Base-by-base conservation (phyloP, 495 filamentous ascomycete genomes). In the Aspergillus wentii region DNA sequence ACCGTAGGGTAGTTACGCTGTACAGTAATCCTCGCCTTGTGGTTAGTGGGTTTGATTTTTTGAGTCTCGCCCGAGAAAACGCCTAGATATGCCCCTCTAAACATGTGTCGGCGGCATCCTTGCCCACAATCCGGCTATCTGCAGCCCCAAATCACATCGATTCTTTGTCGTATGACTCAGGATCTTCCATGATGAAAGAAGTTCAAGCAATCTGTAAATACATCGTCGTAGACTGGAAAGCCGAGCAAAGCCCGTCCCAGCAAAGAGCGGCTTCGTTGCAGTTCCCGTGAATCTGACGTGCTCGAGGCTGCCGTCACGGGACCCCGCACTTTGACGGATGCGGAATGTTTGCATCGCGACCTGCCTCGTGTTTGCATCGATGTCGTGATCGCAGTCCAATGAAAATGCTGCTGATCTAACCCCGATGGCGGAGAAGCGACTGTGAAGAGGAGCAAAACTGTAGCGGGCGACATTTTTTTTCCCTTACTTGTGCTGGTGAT, bases 341-440 rank as follows among this genome's bases (percentile, higher is more conserved):
- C 3, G 49, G 62, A 14, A 48, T 40, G 61, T 66, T 67, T 69
- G 65, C 56, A 59, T 35, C 9, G 1, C 10, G 25, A 33, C 28
- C 19, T 21, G 9, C 18, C 21, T 11, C 8, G 31, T 35, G 54
- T 65, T 66, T 62, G 59, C 61, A 66, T 57, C 60, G 65, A 71
- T 71, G 65, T 69, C 67, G 67, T 69, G 65, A 69, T 71, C 67
- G 52, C 23, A 33, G 30, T 38, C 65, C 67, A 71, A 71, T 69
- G 42, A 66, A 34, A 39, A 27, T 15, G 33, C 33, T 44, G 55
- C 55, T 60, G 52, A 58, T 66, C 57, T 56, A 60, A 65, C 55
- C 61, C 62, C 60, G 59, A 68, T 59, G 61, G 62, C 62, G 60
- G 62, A 65, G 62, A 59, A 48, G 20, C 33, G 34, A 42, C 28